Percentiles rank a stretch among this genome's conserved stretches.
Conservation (phyloP, 2,329 filamentous ascomycete genomes). For the Colletotrichum abscissum region DNA sequence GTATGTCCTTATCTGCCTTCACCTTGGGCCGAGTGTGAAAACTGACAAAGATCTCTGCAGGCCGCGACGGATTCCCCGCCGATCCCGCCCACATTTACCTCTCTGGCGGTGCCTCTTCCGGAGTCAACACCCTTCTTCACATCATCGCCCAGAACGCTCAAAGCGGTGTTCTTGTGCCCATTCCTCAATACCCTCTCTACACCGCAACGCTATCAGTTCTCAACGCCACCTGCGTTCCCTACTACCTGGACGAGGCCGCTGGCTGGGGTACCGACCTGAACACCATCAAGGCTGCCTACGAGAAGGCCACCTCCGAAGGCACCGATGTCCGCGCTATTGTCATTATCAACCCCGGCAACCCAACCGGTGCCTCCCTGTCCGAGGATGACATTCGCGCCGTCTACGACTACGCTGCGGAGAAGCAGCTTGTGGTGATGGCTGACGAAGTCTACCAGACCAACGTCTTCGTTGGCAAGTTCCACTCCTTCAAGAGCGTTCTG, state of each 20-base stretch:
- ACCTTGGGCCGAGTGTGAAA: not conserved
- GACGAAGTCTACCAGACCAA: constrained; percentile 99
- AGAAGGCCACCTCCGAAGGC: constrained; percentile 79
- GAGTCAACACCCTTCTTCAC: constrained; percentile 93
- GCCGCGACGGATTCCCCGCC: constrained; percentile 88
- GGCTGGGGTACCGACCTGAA: constrained; percentile 89
- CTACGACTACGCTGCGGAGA: constrained; percentile 86
- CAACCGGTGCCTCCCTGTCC: constrained; percentile 88
- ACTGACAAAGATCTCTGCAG: constrained; percentile 52
- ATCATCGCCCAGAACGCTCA: constrained; percentile 83
- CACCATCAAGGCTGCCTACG: constrained; percentile 79
- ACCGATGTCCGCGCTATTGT: constrained; percentile 92
- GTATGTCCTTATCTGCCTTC: constrained; percentile 59
- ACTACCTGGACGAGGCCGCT: constrained; percentile 88
- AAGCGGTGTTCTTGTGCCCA: constrained; percentile 87
- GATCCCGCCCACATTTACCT: constrained; percentile 88
- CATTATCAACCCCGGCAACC: constrained; percentile 98
- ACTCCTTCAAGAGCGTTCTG: constrained; percentile 93
- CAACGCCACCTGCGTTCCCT: constrained; percentile 88
- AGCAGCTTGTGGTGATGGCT: constrained; percentile 89
- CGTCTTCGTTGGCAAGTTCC: constrained; percentile 93
- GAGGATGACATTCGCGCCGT: constrained; percentile 84
- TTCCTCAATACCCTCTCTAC: constrained; percentile 98
- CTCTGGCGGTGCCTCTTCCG: constrained; percentile 90
- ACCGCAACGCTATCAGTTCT: constrained; percentile 90